Conservation (phyloP, 768 basidiomycete species). For the Suillus americanus region DNA sequence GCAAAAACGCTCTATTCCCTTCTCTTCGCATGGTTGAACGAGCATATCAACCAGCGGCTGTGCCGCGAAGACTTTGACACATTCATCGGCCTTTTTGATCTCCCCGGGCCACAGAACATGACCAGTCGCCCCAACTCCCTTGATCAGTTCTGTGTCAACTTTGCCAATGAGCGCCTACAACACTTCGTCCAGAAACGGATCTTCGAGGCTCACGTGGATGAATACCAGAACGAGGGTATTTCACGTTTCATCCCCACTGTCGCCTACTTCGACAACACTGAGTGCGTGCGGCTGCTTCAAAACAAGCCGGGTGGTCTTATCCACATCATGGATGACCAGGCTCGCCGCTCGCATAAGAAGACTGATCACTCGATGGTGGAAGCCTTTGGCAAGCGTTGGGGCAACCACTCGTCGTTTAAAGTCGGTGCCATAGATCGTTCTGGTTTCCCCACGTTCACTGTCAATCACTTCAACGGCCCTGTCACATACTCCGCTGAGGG, state of each 20-base stretch:
- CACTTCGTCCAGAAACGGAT: slow-evolving; percentile 76
- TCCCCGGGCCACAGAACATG: slow-evolving; percentile 92
- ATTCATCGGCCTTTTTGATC: slow-evolving; percentile 91
- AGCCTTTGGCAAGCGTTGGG: slow-evolving; percentile 92
- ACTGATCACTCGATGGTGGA: slow-evolving; percentile 94
- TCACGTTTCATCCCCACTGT: slow-evolving; percentile 64
- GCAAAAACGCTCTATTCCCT: slow-evolving; percentile 92
- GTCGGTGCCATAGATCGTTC: slow-evolving; percentile 70
- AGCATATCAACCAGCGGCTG: slow-evolving; percentile 92
- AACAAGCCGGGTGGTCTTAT: slow-evolving; percentile 88
- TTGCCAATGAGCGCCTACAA: slow-evolving; percentile 90
- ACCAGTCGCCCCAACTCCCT: slow-evolving; percentile 87
- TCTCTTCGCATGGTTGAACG: slow-evolving; percentile 94
- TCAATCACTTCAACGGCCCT: slow-evolving; percentile 89
- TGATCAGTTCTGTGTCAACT: slow-evolving; percentile 96
- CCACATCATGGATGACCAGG: slow-evolving; percentile 98
- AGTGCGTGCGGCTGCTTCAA: slow-evolving; percentile 84
- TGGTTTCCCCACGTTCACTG: slow-evolving; percentile 83
- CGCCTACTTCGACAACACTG: slow-evolving; percentile 87
- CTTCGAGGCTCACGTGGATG: slow-evolving; percentile 79
- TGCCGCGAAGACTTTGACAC: slow-evolving; percentile 91
- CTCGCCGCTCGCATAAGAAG: slow-evolving; percentile 82
- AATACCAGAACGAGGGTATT: slow-evolving; percentile 85
- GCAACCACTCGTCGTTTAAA: slow-evolving; percentile 91
- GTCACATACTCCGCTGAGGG: slow-evolving; percentile 90